These are phyloP conservation scores for Diaporthe sp. DNA, from an alignment of 2,329 filamentous ascomycete genomes.

Conservation along the genomic window DNA sequence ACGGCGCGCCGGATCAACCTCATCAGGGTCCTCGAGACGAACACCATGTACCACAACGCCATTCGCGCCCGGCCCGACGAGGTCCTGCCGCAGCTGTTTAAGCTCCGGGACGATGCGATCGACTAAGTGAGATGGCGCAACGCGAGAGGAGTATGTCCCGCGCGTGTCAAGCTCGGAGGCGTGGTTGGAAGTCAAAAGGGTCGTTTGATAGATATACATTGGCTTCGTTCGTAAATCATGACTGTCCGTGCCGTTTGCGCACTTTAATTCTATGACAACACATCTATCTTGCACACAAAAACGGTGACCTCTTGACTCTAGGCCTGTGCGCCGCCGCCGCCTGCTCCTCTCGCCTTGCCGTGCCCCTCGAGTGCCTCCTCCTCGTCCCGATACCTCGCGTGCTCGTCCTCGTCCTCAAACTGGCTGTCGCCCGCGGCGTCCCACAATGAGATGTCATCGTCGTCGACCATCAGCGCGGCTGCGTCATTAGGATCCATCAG, in stretches of 20 bases:
- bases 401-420: constrained; percentile 50
- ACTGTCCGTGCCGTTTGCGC: constrained; percentile 40
- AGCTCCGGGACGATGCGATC: constrained; percentile 77
- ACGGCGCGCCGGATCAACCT: constrained; percentile 81
- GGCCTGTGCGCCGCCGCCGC: constrained; percentile 3
- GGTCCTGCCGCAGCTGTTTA: constrained; percentile 82
- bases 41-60: constrained; percentile 85
- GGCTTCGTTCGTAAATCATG: constrained; percentile 42
- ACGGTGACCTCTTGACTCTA: not conserved
- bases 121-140: constrained; percentile 56
- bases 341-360: constrained; percentile 45
- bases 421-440: constrained; percentile 57
- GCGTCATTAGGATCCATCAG: constrained; percentile 56
- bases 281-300: constrained; percentile 15
- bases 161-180: not conserved
- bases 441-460: constrained; percentile 73
- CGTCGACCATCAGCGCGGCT: constrained; percentile 67
- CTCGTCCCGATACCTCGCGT: constrained; percentile 46
- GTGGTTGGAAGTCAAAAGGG: not conserved
- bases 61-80: constrained; percentile 81
- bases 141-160: not conserved
- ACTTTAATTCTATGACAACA: constrained; percentile 43
- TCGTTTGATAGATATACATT: constrained; percentile 17
- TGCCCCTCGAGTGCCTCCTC: constrained; percentile 44
- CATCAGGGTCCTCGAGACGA: constrained; percentile 87